Base-by-base conservation (phyloP, 371 early-diverging fungal genomes). In the Lichtheimia ramosa region DNA sequence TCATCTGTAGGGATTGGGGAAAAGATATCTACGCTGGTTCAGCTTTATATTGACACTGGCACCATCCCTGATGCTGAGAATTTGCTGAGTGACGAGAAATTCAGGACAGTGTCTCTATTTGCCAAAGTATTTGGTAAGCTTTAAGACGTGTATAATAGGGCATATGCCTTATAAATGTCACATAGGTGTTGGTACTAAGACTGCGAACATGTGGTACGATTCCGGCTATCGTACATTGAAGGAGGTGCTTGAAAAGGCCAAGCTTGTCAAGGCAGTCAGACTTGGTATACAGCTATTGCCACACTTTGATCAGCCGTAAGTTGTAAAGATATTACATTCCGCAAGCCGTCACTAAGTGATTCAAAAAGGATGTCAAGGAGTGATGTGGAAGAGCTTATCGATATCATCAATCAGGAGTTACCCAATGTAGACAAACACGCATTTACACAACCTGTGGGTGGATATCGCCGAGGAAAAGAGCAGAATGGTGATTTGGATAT, bases 401-500 rank as follows among this genome's bases (percentile, higher is more conserved):
- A 62, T 10, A 70, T 81, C 50, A 54, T 84, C 7, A 54, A 62
- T 21, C 56, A 52, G 43, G 68, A 67, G 48, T 46, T 83, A 6
- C 63, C 51, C 8, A 54, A 18, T 1, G 40, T 83, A 8, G 71
- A 71, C 40, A 54, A 60, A 0, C 46, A 73, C 13, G 67, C 60
- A 40, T 58, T 59, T 14, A 41, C 75, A 13, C 63, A 59, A 12
- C 72, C 78, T 28, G 81, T 81, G 34, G 84, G 85, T 5, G 85
- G 85, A 8, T 84, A 81, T 41, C 66, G 71, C 68, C 59, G 85
- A 8, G 85, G 85, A 0, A 84, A 84, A 59, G 58, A 66, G 24
- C 62, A 73, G 39, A 79, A 70, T 59, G 83, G 80, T 1, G 85
- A 84, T 64, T 52, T 84, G 27, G 85, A 84, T 62, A 59, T 83